Evolutionary conservation across 768 basidiomycete genomes (phyloP), one percentile per base, ranked within the genome.

Genomic region (Leccinellum rugosiceps): DNA sequence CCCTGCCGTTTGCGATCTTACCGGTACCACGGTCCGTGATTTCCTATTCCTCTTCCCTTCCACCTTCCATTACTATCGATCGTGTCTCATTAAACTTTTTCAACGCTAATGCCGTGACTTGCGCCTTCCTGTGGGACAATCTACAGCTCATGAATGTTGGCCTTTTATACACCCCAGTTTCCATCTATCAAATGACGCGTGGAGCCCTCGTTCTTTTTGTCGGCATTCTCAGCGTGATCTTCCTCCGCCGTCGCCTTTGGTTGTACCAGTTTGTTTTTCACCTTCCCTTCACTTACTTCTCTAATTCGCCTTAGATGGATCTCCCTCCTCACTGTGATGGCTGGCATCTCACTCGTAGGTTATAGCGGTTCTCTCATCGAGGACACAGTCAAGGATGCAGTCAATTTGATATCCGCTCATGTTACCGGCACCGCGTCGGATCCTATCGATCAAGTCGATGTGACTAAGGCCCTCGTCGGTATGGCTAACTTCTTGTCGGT

Each of bases 131-230:
- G 48, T 56, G 58, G 53, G 51, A 56, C 51, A 56, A 48, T 63
- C 43, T 61, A 64, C 69, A 80, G 76, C 76, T 97, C 63, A 98
- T 98, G 97, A 97, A 97, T 69, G 80, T 96, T 63, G 97, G 97
- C 54, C 81, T 99, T 48, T 82, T 99, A 35, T 93, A 95, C 73
- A 95, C 94, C 1, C 96, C 96, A 28, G 97, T 99, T 54, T 94
- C 92, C 44, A 93, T 98, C 65, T 98, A 92, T 78, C 96, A 97
- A 74, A 96, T 97, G 94, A 92, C 87, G 59, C 86, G 90, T 57
- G 94, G 95, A 51, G 89, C 93, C 44, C 85, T 97, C 56, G 93
- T 97, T 49, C 82, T 96, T 53, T 98, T 94, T 74, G 96, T 98
- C 58, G 96, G 94, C 47, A 68, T 91, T 55, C 83, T 98, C 64